A percentile compares a stretch with the other conserved stretches of the same genome.
Conservation (phyloP, 768 basidiomycete genomes). For the Leccinum uliginosum region DNA sequence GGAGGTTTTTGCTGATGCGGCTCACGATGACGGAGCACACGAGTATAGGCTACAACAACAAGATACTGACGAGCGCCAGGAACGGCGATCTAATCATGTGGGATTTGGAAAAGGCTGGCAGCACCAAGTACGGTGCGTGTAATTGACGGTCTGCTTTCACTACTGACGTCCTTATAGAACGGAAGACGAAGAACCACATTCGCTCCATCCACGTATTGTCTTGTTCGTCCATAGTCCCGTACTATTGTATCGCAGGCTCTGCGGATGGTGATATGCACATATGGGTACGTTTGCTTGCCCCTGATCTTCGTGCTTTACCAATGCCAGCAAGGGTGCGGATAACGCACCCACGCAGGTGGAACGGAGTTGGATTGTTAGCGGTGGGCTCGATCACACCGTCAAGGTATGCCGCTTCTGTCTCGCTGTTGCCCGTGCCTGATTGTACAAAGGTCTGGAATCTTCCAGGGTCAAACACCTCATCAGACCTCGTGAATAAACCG, state of each 20-base stretch:
- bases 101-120: slow-evolving; percentile 66
- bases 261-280: slow-evolving; percentile 77
- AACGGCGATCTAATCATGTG: slow-evolving; percentile 84
- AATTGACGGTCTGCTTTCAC: slow-evolving; percentile 1
- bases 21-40: background rate
- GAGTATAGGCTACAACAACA: slow-evolving; percentile 62
- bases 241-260: slow-evolving; percentile 76
- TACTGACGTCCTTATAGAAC: slow-evolving; percentile 41
- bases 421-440: background rate
- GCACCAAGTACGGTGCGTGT: slow-evolving; percentile 64
- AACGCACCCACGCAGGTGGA: slow-evolving; percentile 11
- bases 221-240: slow-evolving; percentile 61
- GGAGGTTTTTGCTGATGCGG: too few species aligned
- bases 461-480: slow-evolving; percentile 29
- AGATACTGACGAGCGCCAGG: slow-evolving; percentile 73
- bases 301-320: background rate
- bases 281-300: slow-evolving; percentile 53
- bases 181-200: slow-evolving; percentile 61
- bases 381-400: slow-evolving; percentile 73
- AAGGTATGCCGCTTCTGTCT: slow-evolving; percentile 44
- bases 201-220: slow-evolving; percentile 70
- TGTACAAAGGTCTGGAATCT: slow-evolving; percentile 68
- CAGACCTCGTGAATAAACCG: slow-evolving; percentile 60
- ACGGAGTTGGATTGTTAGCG: slow-evolving; percentile 74
- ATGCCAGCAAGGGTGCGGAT: slow-evolving; percentile 14